Evolutionary conservation across 192 early-diverging fungal species (phyloP), one percentile per base, ranked within the genome.

Genomic region (Pilaira anomala): DNA sequence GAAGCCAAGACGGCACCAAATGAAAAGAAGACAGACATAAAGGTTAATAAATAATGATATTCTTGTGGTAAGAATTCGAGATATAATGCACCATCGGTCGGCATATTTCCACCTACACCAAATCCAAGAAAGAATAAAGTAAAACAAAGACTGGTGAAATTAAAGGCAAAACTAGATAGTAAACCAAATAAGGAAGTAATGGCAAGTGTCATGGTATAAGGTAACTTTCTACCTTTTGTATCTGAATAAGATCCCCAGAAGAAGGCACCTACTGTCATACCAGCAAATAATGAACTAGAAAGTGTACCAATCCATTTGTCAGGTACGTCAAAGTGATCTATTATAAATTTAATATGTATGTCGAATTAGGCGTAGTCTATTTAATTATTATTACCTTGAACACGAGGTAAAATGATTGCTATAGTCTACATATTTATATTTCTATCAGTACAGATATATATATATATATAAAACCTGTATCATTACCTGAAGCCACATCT

Each of bases 21-120:
- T 1, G 93, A 91, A 55, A 91, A 95, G 53, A 95, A 93, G 9
- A 91, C 78, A 5, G 89, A 91, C 62, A 95, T 79, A 46, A 95
- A 80, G 0, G 91, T 95, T 67, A 95, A 76, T 41, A 93, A 75
- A 61, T 91, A 83, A 58, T 90, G 90, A 56, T 90, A 80, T 54
- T 85, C 80, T 49, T 84, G 78, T 22, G 93, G 93, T 29, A 91
- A 78, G 56, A 92, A 93, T 77, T 95, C 91, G 3, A 95, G 80
- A 53, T 93, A 95, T 14, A 95, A 69, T 26, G 91, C 85, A 84
- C 78, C 78, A 77, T 85, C 82, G 25, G 78, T 77, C 12, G 84
- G 83, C 53, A 86, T 69, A 62, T 86, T 86, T 14, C 84, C 81
- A 58, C 83, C 85, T 53, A 92, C 89, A 13, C 93, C 91, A 65